Evolutionary conservation across 2,329 filamentous ascomycete genomes (phyloP).

Genomic region (Neocucurbitaria cava): DNA sequence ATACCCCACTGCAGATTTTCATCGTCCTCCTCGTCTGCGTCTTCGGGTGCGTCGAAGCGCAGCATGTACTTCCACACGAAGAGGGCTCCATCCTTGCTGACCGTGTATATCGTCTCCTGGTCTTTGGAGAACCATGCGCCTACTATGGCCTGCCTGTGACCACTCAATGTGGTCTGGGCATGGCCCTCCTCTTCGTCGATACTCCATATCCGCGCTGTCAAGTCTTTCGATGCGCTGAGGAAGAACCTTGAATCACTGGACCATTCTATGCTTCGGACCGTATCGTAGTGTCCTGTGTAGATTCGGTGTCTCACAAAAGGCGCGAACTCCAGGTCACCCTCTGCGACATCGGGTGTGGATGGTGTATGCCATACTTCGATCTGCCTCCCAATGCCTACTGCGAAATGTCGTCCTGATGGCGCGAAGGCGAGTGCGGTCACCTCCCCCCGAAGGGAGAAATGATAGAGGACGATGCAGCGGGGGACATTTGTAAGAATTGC

Average conservation of each 20-base stretch:
- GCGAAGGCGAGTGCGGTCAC: conserved; percentile 89
- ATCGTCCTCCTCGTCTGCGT: conserved; percentile 64
- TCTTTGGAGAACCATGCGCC: conserved; percentile 97
- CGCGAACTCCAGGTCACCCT: conserved; percentile 90
- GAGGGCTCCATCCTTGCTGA: conserved; percentile 96
- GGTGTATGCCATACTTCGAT: conserved; percentile 97
- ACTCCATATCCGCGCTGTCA: conserved; percentile 96
- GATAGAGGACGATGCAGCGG: conserved; percentile 84
- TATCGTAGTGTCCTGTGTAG: conserved; percentile 88
- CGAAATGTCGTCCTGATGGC: conserved; percentile 89
- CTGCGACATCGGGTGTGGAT: conserved; percentile 81
- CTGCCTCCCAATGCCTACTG: conserved; percentile 82
- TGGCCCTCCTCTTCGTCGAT: conserved; percentile 86
- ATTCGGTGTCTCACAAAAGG: conserved; percentile 90
- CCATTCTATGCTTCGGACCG: conserved; percentile 88
- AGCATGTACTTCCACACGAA: conserved; percentile 89
- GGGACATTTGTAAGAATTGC: conserved; percentile 92
- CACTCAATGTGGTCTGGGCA: conserved; percentile 84
- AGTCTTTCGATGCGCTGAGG: conserved; percentile 86
- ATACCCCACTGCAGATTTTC: conserved; percentile 87
- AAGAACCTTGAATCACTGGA: conserved; percentile 96
- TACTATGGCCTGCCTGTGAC: conserved; percentile 87
- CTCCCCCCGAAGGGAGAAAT: conserved; percentile 90
- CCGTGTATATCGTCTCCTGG: conserved; percentile 94
- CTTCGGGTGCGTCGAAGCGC: conserved; percentile 62